A percentile compares a stretch with the other conserved stretches of the same genome.
Evolutionary conservation across 2,329 filamentous ascomycete species (phyloP).

Genomic region (Xylaria multiplex): DNA sequence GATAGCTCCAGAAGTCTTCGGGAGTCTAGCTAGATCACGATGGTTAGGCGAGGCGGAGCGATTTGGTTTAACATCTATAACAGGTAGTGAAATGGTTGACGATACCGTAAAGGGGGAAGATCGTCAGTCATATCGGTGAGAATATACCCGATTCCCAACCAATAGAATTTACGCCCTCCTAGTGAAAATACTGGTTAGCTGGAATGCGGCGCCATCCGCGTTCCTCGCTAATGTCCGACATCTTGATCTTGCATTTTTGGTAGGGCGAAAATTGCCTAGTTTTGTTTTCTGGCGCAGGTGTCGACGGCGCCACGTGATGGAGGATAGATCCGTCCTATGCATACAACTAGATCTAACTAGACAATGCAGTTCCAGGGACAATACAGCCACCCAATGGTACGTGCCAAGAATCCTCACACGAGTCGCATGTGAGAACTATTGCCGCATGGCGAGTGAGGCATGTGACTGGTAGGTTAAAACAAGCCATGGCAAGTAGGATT

Average conservation of each 20-base stretch:
- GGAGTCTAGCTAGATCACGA: neutral
- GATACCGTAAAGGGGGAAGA: neutral
- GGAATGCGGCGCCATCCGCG: conserved; percentile 10
- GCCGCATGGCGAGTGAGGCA: neutral
- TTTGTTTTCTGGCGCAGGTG: neutral
- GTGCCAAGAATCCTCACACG: neutral
- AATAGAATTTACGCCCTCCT: conserved; percentile 1
- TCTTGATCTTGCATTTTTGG: conserved; percentile 1
- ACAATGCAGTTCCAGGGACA: neutral
- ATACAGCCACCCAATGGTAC: neutral
- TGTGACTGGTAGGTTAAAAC: neutral
- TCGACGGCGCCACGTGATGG: conserved; percentile 18
- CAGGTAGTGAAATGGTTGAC: neutral
- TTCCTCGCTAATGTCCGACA: neutral
- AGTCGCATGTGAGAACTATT: conserved; percentile 1
- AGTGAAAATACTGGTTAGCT: neutral
- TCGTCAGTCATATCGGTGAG: neutral
- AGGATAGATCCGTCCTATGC: conserved; percentile 9
- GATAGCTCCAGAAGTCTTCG: neutral
- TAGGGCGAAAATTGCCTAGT: conserved; percentile 4
- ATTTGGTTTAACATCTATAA: neutral
- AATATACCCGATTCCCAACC: neutral
- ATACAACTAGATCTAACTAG: neutral
- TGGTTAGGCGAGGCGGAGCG: conserved; percentile 7
- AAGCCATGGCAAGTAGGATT: neutral